A percentile compares a stretch with the other conserved stretches of the same genome.
These are phyloP conservation scores for Phytophthora pluvialis DNA, from an alignment of 352 stramenopile genomes.

Conservation along the genomic window DNA sequence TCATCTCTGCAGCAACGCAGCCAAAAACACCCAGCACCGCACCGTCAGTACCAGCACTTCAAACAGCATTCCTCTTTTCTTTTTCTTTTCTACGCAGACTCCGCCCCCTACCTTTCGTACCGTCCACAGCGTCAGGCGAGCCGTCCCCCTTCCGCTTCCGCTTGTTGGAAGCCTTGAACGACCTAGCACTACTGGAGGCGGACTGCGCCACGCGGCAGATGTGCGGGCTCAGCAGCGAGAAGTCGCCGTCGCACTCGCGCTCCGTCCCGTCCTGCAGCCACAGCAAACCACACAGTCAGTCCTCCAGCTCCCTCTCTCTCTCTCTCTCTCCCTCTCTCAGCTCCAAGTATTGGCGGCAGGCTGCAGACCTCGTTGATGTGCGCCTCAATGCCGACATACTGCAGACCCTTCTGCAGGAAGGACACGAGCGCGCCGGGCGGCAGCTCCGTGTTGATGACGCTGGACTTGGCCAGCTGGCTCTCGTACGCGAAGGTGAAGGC, in stretches of 20 bases:
- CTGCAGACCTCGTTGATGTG: constrained; percentile 84
- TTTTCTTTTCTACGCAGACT: neutral
- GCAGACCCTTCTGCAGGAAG: constrained; percentile 98
- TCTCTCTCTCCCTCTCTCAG: too few relatives aligned
- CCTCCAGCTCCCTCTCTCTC: neutral
- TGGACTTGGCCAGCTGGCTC: constrained; percentile 95
- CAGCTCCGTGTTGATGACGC: constrained; percentile 92
- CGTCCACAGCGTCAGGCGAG: constrained; percentile 67
- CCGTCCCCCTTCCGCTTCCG: constrained; percentile 83
- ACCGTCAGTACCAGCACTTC: neutral
- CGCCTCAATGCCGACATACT: constrained; percentile 93
- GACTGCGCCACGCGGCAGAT: constrained; percentile 89
- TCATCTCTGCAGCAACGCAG: constrained; percentile 46
- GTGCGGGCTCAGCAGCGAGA: constrained; percentile 93
- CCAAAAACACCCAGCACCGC: too few relatives aligned
- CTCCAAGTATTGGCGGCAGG: neutral
- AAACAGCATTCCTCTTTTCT: neutral
- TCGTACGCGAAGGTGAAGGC: constrained; percentile 99
- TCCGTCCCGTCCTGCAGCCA: constrained; percentile 78
- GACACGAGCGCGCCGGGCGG: constrained; percentile 97
- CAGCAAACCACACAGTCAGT: constrained; percentile 5
- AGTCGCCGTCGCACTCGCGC: constrained; percentile 87
- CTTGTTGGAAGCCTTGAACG: constrained; percentile 77
- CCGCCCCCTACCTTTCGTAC: constrained; percentile 58
- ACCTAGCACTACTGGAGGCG: constrained; percentile 69